Evolutionary conservation across 2,329 filamentous ascomycete species (phyloP).

Genomic region (Cordyceps pruinosa): DNA sequence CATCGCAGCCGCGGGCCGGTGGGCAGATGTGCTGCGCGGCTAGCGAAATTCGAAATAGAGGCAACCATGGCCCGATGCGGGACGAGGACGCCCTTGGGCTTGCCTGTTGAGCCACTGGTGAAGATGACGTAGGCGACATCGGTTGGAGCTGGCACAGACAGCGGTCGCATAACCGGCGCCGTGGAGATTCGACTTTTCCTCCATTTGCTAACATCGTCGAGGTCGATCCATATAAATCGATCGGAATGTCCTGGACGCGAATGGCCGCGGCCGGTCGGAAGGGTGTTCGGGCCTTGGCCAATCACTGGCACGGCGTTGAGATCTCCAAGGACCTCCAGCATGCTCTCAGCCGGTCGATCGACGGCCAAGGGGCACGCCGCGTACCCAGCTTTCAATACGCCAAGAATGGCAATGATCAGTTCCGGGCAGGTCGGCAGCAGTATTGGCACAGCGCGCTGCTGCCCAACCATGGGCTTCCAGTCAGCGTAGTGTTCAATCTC

Average conservation of each 20-base stretch:
- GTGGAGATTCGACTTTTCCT: not conserved
- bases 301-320: constrained; percentile 4
- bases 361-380: not conserved
- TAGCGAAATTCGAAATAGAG: not conserved
- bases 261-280: not conserved
- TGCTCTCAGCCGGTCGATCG: not conserved
- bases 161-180: not conserved
- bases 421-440: constrained; percentile 6
- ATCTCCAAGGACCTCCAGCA: not conserved
- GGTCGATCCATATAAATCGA: constrained; percentile 4
- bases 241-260: constrained; percentile 18
- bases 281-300: constrained; percentile 15
- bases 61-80: constrained; percentile 46
- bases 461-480: constrained; percentile 2
- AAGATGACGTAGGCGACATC: constrained; percentile 32
- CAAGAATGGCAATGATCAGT: constrained; percentile 9
- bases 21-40: not conserved
- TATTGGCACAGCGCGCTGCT: constrained; percentile 8
- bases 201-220: not conserved
- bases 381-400: constrained; percentile 13
- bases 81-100: constrained; percentile 61
- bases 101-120: constrained; percentile 43
- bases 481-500: constrained; percentile 2
- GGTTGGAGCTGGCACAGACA: constrained; percentile 17
- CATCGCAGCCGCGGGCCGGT: constrained; percentile 4